Evolutionary conservation across 2,329 filamentous ascomycete genomes (phyloP), one percentile per base, ranked within the genome.

Genomic region (Pyrenophora graminea): DNA sequence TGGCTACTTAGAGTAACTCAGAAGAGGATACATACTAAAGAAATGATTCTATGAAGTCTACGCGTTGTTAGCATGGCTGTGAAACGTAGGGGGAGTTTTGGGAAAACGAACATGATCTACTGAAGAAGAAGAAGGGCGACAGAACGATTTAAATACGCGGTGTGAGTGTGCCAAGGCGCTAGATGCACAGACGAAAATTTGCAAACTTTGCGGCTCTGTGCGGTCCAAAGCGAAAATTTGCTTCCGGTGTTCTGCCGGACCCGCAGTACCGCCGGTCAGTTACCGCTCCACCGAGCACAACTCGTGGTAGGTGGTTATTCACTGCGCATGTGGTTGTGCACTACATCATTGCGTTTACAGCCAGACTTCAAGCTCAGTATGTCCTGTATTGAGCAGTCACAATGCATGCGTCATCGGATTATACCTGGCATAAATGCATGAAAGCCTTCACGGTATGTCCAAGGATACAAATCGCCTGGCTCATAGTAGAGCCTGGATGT

Each of bases 21-120:
- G 89, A 90, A 86, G 83, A 82, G 83, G 88, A 91, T 86, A 86
- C 90, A 83, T 87, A 92, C 91, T 96, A 91, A 92, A 96, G 89
- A 96, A 95, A 90, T 64, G 66, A 69, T 68, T 67, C 63, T 59
- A 53, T 62, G 61, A 63, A 65, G 60, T 65, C 27, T 55, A 40
- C 9, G 6, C 3, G 4, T 6, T 30, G 39, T 41, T 44, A 42
- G 50, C 32, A 21, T n/a, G 8, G 38, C 3, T 37, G 18, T 42
- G 6, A 10, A 50, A 33, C 41, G 19, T 34, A 27, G 25, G 45
- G 46, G 8, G 18, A 1, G 15, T 15, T 15, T 3, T 12, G 19
- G 31, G 31, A 9, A 36, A 12, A 27, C 41, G 2, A 0, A 6
- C 42, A 45, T 44, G 41, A 4, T 44, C 32, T 2, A 3, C 2